These are phyloP conservation scores for Lactarius quietus DNA, from an alignment of 768 basidiomycete species.

Conservation along the genomic window DNA sequence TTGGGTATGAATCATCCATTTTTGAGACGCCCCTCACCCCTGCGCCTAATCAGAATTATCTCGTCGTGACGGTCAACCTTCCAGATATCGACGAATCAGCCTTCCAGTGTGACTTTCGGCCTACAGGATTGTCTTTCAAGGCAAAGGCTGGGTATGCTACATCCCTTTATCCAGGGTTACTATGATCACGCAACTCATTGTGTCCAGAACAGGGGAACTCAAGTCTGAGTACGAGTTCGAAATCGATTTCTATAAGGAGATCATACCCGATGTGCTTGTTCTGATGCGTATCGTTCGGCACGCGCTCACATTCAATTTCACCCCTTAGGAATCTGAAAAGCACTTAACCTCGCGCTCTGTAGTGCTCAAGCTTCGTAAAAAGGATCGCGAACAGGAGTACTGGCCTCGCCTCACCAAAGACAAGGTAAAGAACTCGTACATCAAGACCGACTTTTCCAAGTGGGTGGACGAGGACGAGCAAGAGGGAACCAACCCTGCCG, in stretches of 20 bases:
- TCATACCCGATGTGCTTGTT: slow-evolving; percentile 65
- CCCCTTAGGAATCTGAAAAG: slow-evolving; percentile 53
- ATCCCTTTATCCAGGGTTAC: background rate
- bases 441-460: slow-evolving; percentile 94
- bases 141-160: slow-evolving; percentile 59
- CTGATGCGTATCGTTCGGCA: background rate
- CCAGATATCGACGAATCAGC: slow-evolving; percentile 61
- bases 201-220: background rate
- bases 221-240: slow-evolving; percentile 55
- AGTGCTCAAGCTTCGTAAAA: slow-evolving; percentile 72
- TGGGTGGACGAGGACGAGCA: slow-evolving; percentile 99
- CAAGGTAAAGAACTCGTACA: slow-evolving; percentile 70
- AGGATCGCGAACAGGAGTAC: slow-evolving; percentile 67
- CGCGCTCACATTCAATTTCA: background rate
- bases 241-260: slow-evolving; percentile 70
- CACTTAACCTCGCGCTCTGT: slow-evolving; percentile 66
- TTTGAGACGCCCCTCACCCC: slow-evolving; percentile 12
- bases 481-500: slow-evolving; percentile 48
- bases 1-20: slow-evolving; percentile 8
- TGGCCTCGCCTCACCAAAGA: slow-evolving; percentile 94
- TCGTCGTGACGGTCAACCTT: slow-evolving; percentile 83
- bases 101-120: slow-evolving; percentile 57
- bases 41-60: slow-evolving; percentile 61
- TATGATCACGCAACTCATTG: background rate
- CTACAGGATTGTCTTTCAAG: slow-evolving; percentile 58